phyloP scores from a whole-genome alignment of 2,329 filamentous ascomycete species.

The Aspergillus thermomutatus region DNA sequence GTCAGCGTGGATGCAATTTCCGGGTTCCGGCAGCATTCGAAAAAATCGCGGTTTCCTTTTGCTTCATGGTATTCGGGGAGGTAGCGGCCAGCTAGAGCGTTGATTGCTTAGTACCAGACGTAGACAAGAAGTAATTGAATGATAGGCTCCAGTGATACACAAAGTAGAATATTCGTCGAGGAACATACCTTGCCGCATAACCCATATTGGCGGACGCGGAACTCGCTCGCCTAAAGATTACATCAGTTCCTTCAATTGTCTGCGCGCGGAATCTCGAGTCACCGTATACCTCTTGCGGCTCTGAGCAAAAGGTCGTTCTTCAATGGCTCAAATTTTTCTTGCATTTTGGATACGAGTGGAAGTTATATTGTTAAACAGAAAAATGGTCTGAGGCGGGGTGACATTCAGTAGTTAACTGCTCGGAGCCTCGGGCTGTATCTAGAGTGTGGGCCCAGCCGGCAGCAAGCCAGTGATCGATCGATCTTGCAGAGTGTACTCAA shows the following conservation, averaged over 20 bases:
- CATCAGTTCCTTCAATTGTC: constrained; percentile 12
- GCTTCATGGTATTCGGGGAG: constrained; percentile 96
- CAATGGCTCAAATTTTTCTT: constrained; percentile 71
- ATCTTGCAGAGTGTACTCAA: neutral
- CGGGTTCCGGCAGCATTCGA: constrained; percentile 91
- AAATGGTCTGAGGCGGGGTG: constrained; percentile 21
- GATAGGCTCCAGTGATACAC: neutral
- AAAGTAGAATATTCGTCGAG: neutral
- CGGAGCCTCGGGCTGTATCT: neutral
- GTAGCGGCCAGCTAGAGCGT: constrained; percentile 76
- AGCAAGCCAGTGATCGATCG: no score
- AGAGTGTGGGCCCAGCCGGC: neutral
- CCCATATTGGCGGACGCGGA: constrained; percentile 93
- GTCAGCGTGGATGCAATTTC: constrained; percentile 92
- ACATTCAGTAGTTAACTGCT: constrained; percentile 10
- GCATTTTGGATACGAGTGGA: constrained; percentile 50
- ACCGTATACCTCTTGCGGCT: constrained; percentile 71
- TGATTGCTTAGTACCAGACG: constrained; percentile 1
- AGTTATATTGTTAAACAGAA: constrained; percentile 16
- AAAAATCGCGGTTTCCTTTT: constrained; percentile 89
- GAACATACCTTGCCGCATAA: constrained; percentile 89
- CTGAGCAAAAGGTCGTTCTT: constrained; percentile 91
- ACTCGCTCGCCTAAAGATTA: constrained; percentile 70
- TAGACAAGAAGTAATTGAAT: neutral
- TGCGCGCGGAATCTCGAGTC: neutral